phyloP scores from a whole-genome alignment of 2,329 filamentous ascomycete species.

The Ilyonectria sp. region DNA sequence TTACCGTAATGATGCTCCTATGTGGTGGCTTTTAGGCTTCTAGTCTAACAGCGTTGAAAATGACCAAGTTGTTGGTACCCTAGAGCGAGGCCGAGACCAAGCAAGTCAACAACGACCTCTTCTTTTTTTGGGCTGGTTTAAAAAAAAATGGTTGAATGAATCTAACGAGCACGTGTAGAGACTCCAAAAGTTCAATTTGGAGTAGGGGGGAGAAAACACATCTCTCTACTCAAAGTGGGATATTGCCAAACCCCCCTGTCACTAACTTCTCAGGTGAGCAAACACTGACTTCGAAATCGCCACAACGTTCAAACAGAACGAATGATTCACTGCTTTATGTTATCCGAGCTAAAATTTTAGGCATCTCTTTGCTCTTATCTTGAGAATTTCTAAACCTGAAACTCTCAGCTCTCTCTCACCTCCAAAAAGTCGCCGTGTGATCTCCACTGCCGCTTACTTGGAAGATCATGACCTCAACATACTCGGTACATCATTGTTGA shows the following conservation, averaged over 20 bases:
- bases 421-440: constrained; percentile 1
- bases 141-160: neutral
- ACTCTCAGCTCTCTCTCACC: constrained; percentile 7
- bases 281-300: constrained; percentile 2
- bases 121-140: neutral
- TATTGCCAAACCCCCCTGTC: neutral
- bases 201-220: too few relatives aligned
- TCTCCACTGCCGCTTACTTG: neutral
- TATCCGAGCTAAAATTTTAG: constrained; percentile 12
- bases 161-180: neutral
- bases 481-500: neutral
- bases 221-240: too few relatives aligned
- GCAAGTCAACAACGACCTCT: neutral
- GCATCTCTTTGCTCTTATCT: neutral
- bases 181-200: neutral
- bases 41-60: too few relatives aligned
- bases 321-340: constrained; percentile 5
- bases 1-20: neutral
- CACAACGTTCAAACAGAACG: neutral
- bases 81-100: neutral
- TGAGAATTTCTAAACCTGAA: neutral
- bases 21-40: too few relatives aligned
- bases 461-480: neutral
- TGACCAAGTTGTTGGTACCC: neutral
- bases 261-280: constrained; percentile 10